These are phyloP conservation scores for Exophiala xenobiotica DNA, from an alignment of 2,329 filamentous ascomycete genomes.

Conservation along the genomic window DNA sequence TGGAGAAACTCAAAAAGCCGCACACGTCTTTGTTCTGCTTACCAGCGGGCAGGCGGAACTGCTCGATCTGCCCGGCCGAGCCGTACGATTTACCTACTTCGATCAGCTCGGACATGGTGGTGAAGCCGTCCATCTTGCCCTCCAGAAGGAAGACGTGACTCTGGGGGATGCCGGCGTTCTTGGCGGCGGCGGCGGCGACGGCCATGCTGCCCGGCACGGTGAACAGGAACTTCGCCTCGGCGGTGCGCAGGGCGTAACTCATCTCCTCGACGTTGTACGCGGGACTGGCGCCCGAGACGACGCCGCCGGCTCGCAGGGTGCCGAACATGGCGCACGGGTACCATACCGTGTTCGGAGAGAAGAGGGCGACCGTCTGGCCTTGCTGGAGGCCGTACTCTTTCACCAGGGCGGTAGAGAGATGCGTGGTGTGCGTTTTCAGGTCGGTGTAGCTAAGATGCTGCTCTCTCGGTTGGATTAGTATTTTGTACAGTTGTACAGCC, in stretches of 20 bases:
- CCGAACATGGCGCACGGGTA: slow-evolving; percentile 65
- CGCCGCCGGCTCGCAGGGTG: slow-evolving; percentile 53
- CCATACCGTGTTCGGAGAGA: slow-evolving; percentile 65
- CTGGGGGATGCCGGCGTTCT: slow-evolving; percentile 53
- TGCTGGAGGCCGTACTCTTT: slow-evolving; percentile 54
- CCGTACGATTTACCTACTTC: slow-evolving; percentile 38
- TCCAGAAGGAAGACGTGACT: slow-evolving; percentile 58
- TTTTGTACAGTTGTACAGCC: no score
- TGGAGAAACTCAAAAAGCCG: slow-evolving; percentile 44
- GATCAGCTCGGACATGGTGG: slow-evolving; percentile 38
- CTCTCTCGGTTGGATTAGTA: no score
- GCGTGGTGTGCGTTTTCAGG: slow-evolving; percentile 57
- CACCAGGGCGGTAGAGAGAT: slow-evolving; percentile 61
- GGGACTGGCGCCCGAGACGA: slow-evolving; percentile 63
- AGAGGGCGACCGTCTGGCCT: slow-evolving; percentile 59
- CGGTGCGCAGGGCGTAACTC: slow-evolving; percentile 61
- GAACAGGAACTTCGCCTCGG: slow-evolving; percentile 46
- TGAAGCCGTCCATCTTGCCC: slow-evolving; percentile 51
- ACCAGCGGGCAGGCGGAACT: slow-evolving; percentile 52
- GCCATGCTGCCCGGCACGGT: slow-evolving; percentile 40
- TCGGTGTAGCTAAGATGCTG: slow-evolving; percentile 56
- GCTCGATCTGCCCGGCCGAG: slow-evolving; percentile 44
- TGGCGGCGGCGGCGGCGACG: slow-evolving; percentile 55
- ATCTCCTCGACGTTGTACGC: slow-evolving; percentile 68
- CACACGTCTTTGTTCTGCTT: slow-evolving; percentile 59